phyloP scores from a whole-genome alignment of 371 early-diverging fungal species.

The Apophysomyces elegans region DNA sequence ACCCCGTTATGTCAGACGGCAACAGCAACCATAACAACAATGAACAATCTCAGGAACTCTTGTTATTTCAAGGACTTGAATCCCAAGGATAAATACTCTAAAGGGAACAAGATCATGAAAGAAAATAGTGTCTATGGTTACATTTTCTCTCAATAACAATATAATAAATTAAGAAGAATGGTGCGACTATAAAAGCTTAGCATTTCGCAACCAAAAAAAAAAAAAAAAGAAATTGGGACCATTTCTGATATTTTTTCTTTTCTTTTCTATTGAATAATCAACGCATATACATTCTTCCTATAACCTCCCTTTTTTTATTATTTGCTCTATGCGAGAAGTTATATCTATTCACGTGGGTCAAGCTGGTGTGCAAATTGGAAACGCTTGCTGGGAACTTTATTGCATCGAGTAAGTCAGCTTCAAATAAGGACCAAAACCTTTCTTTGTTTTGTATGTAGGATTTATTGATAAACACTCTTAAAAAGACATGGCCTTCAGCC shows the following conservation, averaged over 20 bases:
- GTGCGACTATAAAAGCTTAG: not conserved
- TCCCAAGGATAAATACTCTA: slow-evolving; percentile 11
- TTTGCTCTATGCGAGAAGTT: slow-evolving; percentile 91
- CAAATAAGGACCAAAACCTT: not conserved
- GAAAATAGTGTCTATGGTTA: not conserved
- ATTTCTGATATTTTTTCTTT: not conserved
- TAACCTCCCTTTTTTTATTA: slow-evolving; percentile 17
- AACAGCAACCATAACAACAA: slow-evolving; percentile 14
- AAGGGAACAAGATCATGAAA: not conserved
- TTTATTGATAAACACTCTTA: slow-evolving; percentile 16
- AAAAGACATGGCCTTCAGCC: slow-evolving; percentile 97
- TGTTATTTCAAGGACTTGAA: slow-evolving; percentile 23
- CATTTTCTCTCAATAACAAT: not conserved
- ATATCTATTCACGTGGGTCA: slow-evolving; percentile 95
- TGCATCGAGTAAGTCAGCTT: slow-evolving; percentile 73
- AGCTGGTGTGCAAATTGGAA: slow-evolving; percentile 99
- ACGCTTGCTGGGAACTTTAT: slow-evolving; percentile 98
- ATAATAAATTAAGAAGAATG: not conserved
- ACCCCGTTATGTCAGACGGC: not conserved
- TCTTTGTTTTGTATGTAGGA: too few species aligned
- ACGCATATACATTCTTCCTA: slow-evolving; percentile 4
- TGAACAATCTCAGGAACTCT: slow-evolving; percentile 20
- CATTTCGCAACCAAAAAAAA: too few species aligned
- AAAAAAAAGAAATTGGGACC: not conserved
- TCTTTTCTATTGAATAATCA: slow-evolving; percentile 32